Base-by-base conservation (phyloP, 108 stramenopile genomes). In the Skeletonema potamos region DNA sequence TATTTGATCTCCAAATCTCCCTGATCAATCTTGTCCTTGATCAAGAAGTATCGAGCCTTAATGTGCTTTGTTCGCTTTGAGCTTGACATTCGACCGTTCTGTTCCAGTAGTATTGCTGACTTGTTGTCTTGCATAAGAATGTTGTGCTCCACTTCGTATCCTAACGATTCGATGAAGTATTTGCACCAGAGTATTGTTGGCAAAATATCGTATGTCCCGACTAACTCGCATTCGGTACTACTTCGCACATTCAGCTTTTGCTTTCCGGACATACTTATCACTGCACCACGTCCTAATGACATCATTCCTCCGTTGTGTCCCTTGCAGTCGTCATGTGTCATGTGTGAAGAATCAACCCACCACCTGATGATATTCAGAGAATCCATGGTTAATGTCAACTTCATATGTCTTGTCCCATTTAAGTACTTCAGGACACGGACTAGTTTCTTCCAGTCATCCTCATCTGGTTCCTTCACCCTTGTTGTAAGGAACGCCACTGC, bases 61-160 rank as follows among this genome's bases (percentile, higher is more conserved):
- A 86, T 70, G 60, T 86, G 85, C 48, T 70, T 67, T 6, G 82
- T 83, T 20, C 79, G 56, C 29, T 86, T 86, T 8, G 78, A 58
- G 36, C 69, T 68, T 0, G 77, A 80, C 3, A 13, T 58, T 24
- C 54, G 33, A 9, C 82, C 85, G 36, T 83, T 83, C 27, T 72
- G 71, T 30, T 83, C 70, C 12, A 86, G 55, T 11, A 71, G 68
- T 28, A 84, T 81, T 24, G 82, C 51, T 20, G 80, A 81, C 34
- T 64, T 32, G 62, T 86, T 86, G 57, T 83, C 85, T 29, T 79
- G 82, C 37, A 51, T 76, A 5, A 86, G 7, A 4, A 84, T 26
- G 60, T 63, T 68, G 27, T 72, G 58, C 4, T 32, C 13, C n/a
- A 74, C 69, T 1, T 46, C 13, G 29, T 72, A 75, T 28, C 86